These are phyloP conservation scores for Metschnikowia gelsemii DNA, from an alignment of 805 yeast genomes.

Conservation along the genomic window DNA sequence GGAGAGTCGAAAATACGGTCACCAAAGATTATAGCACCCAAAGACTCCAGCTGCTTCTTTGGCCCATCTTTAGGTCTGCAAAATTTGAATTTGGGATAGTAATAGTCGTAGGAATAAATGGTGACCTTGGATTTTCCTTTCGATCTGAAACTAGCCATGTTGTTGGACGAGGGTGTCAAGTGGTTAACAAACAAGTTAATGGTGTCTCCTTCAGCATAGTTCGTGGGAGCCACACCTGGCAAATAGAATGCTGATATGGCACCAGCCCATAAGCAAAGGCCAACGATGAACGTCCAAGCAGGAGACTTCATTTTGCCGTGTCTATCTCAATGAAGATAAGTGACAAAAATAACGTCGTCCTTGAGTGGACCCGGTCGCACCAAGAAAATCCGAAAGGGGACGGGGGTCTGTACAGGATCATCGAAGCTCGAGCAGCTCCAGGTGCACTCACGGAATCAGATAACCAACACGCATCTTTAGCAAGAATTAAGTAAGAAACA, in stretches of 20 bases:
- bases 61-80: conserved; percentile 73
- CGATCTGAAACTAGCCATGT: conserved; percentile 24
- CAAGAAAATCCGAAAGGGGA: conserved; percentile 5
- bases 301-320: conserved; percentile 16
- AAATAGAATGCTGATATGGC: conserved; percentile 65
- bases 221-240: conserved; percentile 96
- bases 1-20: conserved; percentile 95
- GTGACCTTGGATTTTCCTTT: conserved; percentile 49
- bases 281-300: conserved; percentile 20
- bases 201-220: conserved; percentile 68
- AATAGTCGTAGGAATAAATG: conserved; percentile 77
- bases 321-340: not conserved
- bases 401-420: conserved; percentile 4
- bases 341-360: not conserved
- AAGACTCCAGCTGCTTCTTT: conserved; percentile 76
- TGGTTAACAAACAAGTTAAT: conserved; percentile 86
- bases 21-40: conserved; percentile 92
- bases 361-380: conserved; percentile 7
- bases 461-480: too few relatives aligned
- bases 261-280: conserved; percentile 19
- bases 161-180: conserved; percentile 72
- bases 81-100: conserved; percentile 78
- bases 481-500: too few relatives aligned
- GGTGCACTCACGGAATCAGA: too few relatives aligned
- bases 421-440: not conserved